phyloP scores from a whole-genome alignment of 208 protist species.

The Vickermania ingenoplastis region DNA sequence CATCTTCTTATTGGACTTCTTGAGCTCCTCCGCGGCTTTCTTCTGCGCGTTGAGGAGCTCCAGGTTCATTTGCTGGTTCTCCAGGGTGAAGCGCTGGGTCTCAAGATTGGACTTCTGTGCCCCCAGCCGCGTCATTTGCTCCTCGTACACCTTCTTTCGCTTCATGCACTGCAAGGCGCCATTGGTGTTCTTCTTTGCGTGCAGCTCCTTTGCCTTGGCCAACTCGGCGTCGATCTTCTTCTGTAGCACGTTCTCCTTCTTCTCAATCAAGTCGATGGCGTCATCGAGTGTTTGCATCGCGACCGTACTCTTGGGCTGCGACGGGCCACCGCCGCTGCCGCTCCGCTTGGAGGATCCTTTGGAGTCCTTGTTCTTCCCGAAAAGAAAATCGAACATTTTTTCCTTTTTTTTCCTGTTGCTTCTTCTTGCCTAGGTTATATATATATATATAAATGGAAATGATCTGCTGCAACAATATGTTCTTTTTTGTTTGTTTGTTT shows the following conservation, averaged over 20 bases:
- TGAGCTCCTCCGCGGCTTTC: conserved; percentile 60
- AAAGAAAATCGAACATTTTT: not conserved
- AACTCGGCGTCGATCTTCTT: conserved; percentile 84
- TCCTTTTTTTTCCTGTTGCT: not conserved
- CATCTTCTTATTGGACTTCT: conserved; percentile 76
- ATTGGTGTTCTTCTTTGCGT: conserved; percentile 81
- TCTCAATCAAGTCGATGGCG: conserved; percentile 75
- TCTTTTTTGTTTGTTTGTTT: too few relatives aligned
- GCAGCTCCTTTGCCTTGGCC: conserved; percentile 65
- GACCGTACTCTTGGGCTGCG: not conserved
- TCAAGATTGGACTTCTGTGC: conserved; percentile 78
- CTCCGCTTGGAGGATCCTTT: not conserved
- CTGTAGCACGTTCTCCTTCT: conserved; percentile 71
- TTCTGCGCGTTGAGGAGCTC: conserved; percentile 75
- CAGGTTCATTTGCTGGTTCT: conserved; percentile 83
- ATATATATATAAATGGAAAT: too few relatives aligned
- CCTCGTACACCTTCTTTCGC: conserved; percentile 87
- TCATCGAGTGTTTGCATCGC: conserved; percentile 35
- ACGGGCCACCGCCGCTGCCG: not conserved
- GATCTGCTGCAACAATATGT: too few relatives aligned
- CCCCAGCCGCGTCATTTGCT: conserved; percentile 57
- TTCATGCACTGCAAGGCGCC: conserved; percentile 84
- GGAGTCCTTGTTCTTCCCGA: not conserved
- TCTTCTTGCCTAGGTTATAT: too few relatives aligned
- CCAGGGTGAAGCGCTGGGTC: conserved; percentile 73